A percentile compares a stretch with the other conserved stretches of the same genome.
Evolutionary conservation across 345 rosid species (phyloP).

Genomic region (Geranium rotundifolium): DNA sequence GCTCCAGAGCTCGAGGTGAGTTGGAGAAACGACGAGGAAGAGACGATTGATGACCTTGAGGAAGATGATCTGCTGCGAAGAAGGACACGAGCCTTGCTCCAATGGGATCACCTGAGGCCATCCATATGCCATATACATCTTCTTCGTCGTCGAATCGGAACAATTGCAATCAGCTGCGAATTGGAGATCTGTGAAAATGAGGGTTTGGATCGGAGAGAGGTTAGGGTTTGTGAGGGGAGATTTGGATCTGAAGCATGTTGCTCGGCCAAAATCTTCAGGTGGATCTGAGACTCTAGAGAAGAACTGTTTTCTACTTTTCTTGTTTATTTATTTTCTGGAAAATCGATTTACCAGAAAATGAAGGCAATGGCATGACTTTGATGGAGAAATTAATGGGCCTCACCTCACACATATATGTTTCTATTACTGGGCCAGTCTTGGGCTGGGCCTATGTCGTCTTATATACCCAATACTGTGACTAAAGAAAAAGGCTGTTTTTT

Average conservation of each 20-base stretch:
- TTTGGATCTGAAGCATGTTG: background rate
- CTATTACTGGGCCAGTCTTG: background rate
- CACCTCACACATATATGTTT: too few relatives aligned
- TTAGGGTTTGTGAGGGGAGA: background rate
- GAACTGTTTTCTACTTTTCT: background rate
- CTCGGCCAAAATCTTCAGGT: background rate
- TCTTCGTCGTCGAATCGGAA: slow-evolving; percentile 7
- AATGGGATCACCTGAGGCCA: slow-evolving; percentile 97
- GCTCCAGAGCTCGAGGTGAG: slow-evolving; percentile 89
- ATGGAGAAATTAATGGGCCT: background rate
- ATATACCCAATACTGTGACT: too few relatives aligned
- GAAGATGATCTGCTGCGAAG: slow-evolving; percentile 64
- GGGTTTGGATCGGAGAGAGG: background rate
- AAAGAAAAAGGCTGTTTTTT: too few relatives aligned
- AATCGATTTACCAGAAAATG: background rate
- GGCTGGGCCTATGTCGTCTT: too few relatives aligned
- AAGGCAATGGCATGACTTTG: background rate
- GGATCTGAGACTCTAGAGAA: background rate
- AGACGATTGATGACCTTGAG: slow-evolving; percentile 54
- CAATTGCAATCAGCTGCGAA: background rate
- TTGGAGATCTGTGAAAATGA: background rate
- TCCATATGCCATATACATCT: slow-evolving; percentile 97
- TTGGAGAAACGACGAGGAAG: slow-evolving; percentile 66
- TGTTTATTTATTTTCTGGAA: too few relatives aligned
- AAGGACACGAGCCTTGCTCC: slow-evolving; percentile 47